phyloP scores from a whole-genome alignment of 345 rosid genomes.

The Boechera stricta region DNA sequence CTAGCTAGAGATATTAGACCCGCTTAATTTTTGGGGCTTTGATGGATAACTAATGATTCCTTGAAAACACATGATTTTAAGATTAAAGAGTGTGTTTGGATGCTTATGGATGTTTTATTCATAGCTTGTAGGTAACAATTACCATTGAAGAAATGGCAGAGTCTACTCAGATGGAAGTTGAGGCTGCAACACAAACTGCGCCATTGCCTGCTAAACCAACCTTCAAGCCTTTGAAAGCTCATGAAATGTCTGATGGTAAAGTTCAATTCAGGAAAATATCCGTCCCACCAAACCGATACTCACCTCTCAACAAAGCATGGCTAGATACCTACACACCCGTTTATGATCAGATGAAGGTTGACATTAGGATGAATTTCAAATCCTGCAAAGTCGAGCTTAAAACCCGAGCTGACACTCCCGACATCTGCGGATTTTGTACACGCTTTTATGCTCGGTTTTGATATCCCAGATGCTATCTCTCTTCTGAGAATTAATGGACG shows the following conservation, averaged over 20 bases:
- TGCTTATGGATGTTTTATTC: not conserved
- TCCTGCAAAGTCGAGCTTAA: constrained; percentile 80
- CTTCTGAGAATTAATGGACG: constrained; percentile 69
- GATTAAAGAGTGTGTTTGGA: not conserved
- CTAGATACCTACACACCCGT: constrained; percentile 78
- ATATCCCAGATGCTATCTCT: constrained; percentile 70
- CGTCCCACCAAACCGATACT: constrained; percentile 81
- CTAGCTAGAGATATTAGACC: not conserved
- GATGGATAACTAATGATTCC: not conserved
- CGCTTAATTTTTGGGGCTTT: not conserved
- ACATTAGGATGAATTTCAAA: constrained; percentile 85
- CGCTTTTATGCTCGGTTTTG: constrained; percentile 93
- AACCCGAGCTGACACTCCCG: constrained; percentile 76
- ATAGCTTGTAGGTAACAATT: not conserved
- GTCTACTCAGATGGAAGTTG: constrained; percentile 58
- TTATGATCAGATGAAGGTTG: constrained; percentile 86
- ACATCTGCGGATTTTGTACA: constrained; percentile 85
- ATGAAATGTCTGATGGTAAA: constrained; percentile 82
- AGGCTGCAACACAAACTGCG: constrained; percentile 32
- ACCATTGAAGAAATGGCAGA: constrained; percentile 31
- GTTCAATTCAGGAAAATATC: constrained; percentile 74
- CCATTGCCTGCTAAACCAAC: constrained; percentile 64
- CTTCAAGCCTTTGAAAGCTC: constrained; percentile 77
- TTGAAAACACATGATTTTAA: not conserved
- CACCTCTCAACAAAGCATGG: constrained; percentile 89